Conservation (phyloP, 2,329 filamentous ascomycete genomes). For the Trichophyton rubrum region DNA sequence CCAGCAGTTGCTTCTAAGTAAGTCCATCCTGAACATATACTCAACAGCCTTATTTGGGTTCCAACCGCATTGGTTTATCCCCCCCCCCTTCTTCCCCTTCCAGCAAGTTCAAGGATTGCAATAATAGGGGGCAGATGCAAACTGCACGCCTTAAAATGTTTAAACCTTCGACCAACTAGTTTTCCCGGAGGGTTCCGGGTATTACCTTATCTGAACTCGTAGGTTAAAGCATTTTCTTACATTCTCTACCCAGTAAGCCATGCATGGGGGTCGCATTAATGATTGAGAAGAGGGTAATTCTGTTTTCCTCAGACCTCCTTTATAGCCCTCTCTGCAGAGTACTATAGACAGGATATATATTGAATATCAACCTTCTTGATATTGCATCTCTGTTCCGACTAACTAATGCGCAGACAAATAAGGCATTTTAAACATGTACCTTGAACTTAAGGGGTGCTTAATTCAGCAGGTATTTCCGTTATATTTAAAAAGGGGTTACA, state of each 20-base stretch:
- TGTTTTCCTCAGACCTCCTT: too few relatives aligned
- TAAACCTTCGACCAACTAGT: background rate
- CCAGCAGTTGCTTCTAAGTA: background rate
- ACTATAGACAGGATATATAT: too few relatives aligned
- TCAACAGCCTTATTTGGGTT: conserved; percentile 1
- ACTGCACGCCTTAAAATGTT: background rate
- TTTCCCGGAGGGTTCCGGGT: background rate
- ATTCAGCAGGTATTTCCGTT: background rate
- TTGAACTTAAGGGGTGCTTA: too few relatives aligned
- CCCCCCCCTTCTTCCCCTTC: too few relatives aligned
- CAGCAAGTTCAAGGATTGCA: background rate
- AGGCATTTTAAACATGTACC: background rate
- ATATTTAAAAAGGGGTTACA: background rate
- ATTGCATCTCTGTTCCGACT: background rate
- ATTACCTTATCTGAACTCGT: background rate
- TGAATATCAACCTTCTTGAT: too few relatives aligned
- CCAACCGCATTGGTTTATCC: background rate
- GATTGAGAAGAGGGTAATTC: background rate
- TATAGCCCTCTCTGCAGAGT: too few relatives aligned
- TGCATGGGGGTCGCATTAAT: background rate
- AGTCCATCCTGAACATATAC: background rate
- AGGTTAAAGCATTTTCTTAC: background rate
- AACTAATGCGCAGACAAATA: background rate
- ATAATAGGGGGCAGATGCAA: background rate
- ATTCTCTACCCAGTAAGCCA: background rate